These are phyloP conservation scores for Diospyros kaki DNA, from an alignment of 148 eudicot genomes.

Conservation along the genomic window DNA sequence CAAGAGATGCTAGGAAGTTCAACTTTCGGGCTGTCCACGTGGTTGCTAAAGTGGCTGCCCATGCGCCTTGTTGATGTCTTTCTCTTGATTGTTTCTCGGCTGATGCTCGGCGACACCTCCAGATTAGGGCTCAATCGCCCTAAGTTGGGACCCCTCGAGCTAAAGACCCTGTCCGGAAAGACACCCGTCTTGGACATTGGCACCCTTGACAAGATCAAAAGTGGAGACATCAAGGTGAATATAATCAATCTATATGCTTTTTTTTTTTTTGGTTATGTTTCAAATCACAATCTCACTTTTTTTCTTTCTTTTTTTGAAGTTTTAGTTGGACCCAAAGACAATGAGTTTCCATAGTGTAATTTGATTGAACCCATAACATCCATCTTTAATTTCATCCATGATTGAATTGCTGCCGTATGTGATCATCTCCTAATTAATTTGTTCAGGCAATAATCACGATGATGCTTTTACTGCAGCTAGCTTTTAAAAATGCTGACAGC, in stretches of 20 bases:
- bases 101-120: conserved; percentile 56
- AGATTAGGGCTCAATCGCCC: conserved; percentile 53
- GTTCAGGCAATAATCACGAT: too few relatives aligned
- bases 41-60: conserved; percentile 72
- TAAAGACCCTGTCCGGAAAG: conserved; percentile 55
- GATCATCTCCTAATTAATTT: too few relatives aligned
- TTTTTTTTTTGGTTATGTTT: background rate
- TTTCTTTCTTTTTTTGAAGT: background rate
- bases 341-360: too few relatives aligned
- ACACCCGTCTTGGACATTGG: conserved; percentile 76
- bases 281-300: background rate
- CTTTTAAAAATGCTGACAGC: too few relatives aligned
- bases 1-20: conserved; percentile 74
- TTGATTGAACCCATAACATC: too few relatives aligned
- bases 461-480: too few relatives aligned
- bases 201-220: conserved; percentile 63
- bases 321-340: conserved; percentile 16
- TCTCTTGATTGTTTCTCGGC: conserved; percentile 47
- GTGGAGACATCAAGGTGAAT: conserved; percentile 61
- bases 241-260: background rate
- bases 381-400: too few relatives aligned
- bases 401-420: too few relatives aligned
- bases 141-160: conserved; percentile 49
- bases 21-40: conserved; percentile 75
- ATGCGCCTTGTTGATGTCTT: conserved; percentile 52